These are phyloP conservation scores for Maudiozyma turicensis DNA, from an alignment of 805 yeast genomes.

Conservation along the genomic window DNA sequence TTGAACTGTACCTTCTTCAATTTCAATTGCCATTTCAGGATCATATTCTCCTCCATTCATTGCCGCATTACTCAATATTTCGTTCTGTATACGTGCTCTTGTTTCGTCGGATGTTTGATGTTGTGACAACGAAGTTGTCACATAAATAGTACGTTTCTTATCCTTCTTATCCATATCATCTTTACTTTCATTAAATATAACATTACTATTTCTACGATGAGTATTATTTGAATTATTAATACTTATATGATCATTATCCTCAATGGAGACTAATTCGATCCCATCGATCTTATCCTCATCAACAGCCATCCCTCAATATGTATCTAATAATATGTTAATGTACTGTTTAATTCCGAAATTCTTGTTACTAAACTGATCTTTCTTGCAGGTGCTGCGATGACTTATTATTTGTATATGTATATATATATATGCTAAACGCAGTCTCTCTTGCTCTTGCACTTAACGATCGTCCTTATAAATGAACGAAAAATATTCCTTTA, in stretches of 20 bases:
- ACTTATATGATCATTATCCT: neutral
- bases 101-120: conserved; percentile 20
- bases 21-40: neutral
- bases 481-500: no score
- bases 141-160: neutral
- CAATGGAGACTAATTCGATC: neutral
- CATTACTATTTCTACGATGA: neutral
- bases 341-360: no score
- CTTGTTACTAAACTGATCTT: no score
- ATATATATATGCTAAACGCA: neutral
- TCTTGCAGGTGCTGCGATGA: no score
- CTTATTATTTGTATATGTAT: no score
- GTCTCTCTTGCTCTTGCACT: conserved; percentile 2
- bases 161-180: neutral
- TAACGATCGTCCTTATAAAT: neutral
- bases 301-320: neutral
- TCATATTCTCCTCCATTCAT: neutral
- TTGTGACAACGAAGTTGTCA: neutral
- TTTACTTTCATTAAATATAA: neutral
- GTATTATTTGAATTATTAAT: no score
- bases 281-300: neutral
- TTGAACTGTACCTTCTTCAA: conserved; percentile 11
- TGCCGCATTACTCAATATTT: neutral
- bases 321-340: no score
- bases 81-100: neutral